A percentile compares a stretch with the other conserved stretches of the same genome.
phyloP scores from a whole-genome alignment of 192 early-diverging fungal species.

The Coemansia sp. region DNA sequence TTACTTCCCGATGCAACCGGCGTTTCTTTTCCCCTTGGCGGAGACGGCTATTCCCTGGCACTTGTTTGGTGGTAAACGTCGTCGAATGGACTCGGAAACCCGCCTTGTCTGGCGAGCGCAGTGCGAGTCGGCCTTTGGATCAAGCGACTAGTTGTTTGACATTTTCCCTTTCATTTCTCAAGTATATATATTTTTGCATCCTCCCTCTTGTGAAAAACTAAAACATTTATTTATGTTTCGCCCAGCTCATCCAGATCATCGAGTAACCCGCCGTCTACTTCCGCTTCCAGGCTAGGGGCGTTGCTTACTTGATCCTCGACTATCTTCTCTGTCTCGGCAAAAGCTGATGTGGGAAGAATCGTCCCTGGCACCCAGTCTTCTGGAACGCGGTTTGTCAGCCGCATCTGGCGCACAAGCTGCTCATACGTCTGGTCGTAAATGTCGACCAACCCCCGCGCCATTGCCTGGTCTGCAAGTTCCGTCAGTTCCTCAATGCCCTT shows the following conservation, averaged over 20 bases:
- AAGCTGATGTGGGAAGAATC: constrained; percentile 10
- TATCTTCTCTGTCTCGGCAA: neutral
- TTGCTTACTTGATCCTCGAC: neutral
- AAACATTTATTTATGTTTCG: constrained; percentile 3
- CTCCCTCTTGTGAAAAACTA: neutral
- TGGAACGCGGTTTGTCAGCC: constrained; percentile 58
- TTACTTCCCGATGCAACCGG: constrained; percentile 42
- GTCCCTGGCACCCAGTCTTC: constrained; percentile 66
- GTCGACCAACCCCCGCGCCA: constrained; percentile 67
- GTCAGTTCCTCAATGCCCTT: constrained; percentile 65
- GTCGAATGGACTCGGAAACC: constrained; percentile 42
- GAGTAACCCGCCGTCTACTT: constrained; percentile 12
- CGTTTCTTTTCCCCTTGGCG: constrained; percentile 39
- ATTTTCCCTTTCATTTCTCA: constrained; percentile 2
- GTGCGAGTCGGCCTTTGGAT: constrained; percentile 34
- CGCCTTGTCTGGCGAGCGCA: constrained; percentile 44
- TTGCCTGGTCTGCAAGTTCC: constrained; percentile 69
- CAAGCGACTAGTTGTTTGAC: constrained; percentile 2
- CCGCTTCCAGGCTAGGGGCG: neutral
- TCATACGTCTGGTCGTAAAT: constrained; percentile 76
- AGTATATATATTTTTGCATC: constrained; percentile 1
- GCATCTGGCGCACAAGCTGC: constrained; percentile 65
- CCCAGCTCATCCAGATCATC: constrained; percentile 31
- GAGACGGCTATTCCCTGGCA: constrained; percentile 42
- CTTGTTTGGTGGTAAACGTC: constrained; percentile 42